Evolutionary conservation across 1,284 basidiomycete genomes (phyloP).

Genomic region (Schizophyllum amplum): DNA sequence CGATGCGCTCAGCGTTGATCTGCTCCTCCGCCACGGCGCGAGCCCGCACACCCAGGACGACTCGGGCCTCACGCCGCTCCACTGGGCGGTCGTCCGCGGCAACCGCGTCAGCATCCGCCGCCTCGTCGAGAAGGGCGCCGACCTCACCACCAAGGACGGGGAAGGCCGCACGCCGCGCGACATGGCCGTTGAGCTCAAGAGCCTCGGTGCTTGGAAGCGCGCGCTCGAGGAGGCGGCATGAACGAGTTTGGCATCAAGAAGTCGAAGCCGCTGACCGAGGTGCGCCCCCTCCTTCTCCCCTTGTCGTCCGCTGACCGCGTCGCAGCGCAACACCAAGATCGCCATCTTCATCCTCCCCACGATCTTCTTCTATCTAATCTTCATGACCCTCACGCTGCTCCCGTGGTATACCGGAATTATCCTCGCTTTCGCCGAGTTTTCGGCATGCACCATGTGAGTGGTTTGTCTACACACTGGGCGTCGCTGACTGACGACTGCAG

Average conservation of each 20-base stretch:
- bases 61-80: slow-evolving; percentile 81
- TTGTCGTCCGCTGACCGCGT: slow-evolving; percentile 4
- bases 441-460: slow-evolving; percentile 83
- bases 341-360: slow-evolving; percentile 80
- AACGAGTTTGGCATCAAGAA: slow-evolving; percentile 69
- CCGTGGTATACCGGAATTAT: slow-evolving; percentile 88
- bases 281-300: slow-evolving; percentile 20
- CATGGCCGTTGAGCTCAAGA: slow-evolving; percentile 93
- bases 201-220: slow-evolving; percentile 78
- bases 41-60: slow-evolving; percentile 73
- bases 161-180: slow-evolving; percentile 87
- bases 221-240: slow-evolving; percentile 81
- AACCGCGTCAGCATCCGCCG: slow-evolving; percentile 82
- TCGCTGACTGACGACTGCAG: slow-evolving; percentile 28
- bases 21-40: slow-evolving; percentile 86
- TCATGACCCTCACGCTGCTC: slow-evolving; percentile 72
- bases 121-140: slow-evolving; percentile 79
- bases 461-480: slow-evolving; percentile 7
- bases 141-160: slow-evolving; percentile 75
- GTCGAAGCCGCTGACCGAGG: slow-evolving; percentile 63
- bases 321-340: slow-evolving; percentile 69
- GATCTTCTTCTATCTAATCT: slow-evolving; percentile 74
- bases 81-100: slow-evolving; percentile 99
- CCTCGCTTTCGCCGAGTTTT: slow-evolving; percentile 82
- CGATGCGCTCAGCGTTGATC: slow-evolving; percentile 89